phyloP scores from a whole-genome alignment of 306 rosid genomes.

The Rubus idaeus region DNA sequence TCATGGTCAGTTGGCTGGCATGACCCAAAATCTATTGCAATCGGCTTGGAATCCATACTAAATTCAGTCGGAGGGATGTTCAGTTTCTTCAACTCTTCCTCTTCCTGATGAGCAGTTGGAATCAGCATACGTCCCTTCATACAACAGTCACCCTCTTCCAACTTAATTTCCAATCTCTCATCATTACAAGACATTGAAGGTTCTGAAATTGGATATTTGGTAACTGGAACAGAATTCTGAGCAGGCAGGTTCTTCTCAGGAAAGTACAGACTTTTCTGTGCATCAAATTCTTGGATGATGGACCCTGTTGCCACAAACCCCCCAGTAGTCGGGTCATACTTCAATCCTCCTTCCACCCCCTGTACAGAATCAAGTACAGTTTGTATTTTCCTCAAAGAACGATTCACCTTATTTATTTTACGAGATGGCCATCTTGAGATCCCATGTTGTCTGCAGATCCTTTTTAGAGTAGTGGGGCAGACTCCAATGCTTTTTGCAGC shows the following conservation, averaged over 20 bases:
- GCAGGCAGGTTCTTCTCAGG: constrained; percentile 38
- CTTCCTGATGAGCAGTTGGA: constrained; percentile 29
- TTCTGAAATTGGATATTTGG: constrained; percentile 32
- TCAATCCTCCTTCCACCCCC: constrained; percentile 72
- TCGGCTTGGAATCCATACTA: constrained; percentile 41
- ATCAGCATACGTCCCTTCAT: constrained; percentile 18
- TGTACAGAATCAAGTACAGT: constrained; percentile 74
- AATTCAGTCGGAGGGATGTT: constrained; percentile 29
- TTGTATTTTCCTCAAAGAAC: constrained; percentile 72
- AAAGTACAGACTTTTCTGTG: constrained; percentile 30
- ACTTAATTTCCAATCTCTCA: constrained; percentile 37
- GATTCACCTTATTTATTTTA: constrained; percentile 80
- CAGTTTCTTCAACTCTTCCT: constrained; percentile 36
- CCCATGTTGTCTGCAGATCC: constrained; percentile 95
- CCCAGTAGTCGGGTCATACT: constrained; percentile 66
- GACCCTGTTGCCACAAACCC: constrained; percentile 59
- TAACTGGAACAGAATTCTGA: constrained; percentile 24
- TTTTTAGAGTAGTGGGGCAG: constrained; percentile 90
- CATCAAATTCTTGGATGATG: constrained; percentile 46
- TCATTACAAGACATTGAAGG: constrained; percentile 25
- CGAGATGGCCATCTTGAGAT: constrained; percentile 95
- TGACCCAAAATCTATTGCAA: constrained; percentile 37
- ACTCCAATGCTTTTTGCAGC: constrained; percentile 91
- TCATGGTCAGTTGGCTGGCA: constrained; percentile 26
- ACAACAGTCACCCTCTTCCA: constrained; percentile 47